Evolutionary conservation across 495 filamentous ascomycete genomes (phyloP).

Genomic region (Opeltia flavorubescens): DNA sequence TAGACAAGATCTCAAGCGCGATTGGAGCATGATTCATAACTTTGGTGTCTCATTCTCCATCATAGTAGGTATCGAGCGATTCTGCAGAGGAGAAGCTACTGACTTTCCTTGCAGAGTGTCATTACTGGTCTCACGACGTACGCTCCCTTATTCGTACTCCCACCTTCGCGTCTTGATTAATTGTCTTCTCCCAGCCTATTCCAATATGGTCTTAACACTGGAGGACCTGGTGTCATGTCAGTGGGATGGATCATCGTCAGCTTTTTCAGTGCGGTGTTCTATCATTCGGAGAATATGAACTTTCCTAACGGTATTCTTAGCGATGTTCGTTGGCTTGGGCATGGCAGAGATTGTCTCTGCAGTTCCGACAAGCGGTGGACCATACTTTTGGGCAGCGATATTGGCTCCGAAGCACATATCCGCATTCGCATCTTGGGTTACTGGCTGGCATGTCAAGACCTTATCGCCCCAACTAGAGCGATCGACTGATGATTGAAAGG

Average conservation of each 20-base stretch:
- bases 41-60: slow-evolving; percentile 55
- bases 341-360: slow-evolving; percentile 57
- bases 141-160: slow-evolving; percentile 4
- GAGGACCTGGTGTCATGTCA: slow-evolving; percentile 41
- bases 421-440: slow-evolving; percentile 50
- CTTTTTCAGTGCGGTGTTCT: slow-evolving; percentile 26
- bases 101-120: slow-evolving; percentile 31
- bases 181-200: slow-evolving; percentile 20
- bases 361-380: slow-evolving; percentile 48
- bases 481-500: slow-evolving; percentile 9
- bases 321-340: slow-evolving; percentile 40
- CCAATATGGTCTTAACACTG: slow-evolving; percentile 39
- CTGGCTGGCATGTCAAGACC: slow-evolving; percentile 36
- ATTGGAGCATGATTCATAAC: slow-evolving; percentile 49
- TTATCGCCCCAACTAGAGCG: slow-evolving; percentile 2
- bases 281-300: background rate
- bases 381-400: slow-evolving; percentile 54
- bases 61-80: slow-evolving; percentile 31
- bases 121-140: slow-evolving; percentile 46
- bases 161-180: background rate
- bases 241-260: slow-evolving; percentile 46
- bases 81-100: background rate
- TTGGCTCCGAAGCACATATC: slow-evolving; percentile 40
- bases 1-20: slow-evolving; percentile 45
- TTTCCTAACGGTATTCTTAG: slow-evolving; percentile 3